Percentiles rank a stretch among this genome's conserved stretches.
Conservation (phyloP, 805 yeast species). For the Diddensiella caesifluorescens region DNA sequence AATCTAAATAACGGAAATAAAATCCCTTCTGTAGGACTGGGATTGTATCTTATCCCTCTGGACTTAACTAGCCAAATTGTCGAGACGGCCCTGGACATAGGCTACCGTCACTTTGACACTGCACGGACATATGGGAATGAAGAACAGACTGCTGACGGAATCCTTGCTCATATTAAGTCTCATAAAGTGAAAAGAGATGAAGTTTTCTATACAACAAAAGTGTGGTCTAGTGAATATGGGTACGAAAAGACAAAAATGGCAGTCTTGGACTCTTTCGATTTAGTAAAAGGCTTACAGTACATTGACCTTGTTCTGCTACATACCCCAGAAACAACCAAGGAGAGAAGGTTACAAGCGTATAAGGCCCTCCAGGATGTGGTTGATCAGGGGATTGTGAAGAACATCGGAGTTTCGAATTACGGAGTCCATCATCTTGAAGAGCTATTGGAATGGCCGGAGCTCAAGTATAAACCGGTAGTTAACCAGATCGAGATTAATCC, state of each 20-base stretch:
- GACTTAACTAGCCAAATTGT: constrained; percentile 43
- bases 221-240: constrained; percentile 65
- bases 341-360: constrained; percentile 44
- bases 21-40: constrained; percentile 19
- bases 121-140: constrained; percentile 65
- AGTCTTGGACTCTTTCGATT: constrained; percentile 51
- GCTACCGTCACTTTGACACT: constrained; percentile 70
- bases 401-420: constrained; percentile 61
- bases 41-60: constrained; percentile 49
- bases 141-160: constrained; percentile 53
- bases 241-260: constrained; percentile 34
- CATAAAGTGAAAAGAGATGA: constrained; percentile 47
- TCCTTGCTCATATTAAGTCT: constrained; percentile 48
- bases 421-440: constrained; percentile 53
- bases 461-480: constrained; percentile 56
- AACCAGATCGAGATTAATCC: constrained; percentile 83
- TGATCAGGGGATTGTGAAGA: constrained; percentile 45
- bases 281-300: constrained; percentile 45
- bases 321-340: constrained; percentile 36
- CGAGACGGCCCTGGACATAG: constrained; percentile 50
- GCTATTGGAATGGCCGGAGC: constrained; percentile 41
- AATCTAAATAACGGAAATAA: constrained; percentile 4
- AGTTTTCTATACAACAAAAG: constrained; percentile 54
- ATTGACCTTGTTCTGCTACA: constrained; percentile 68
- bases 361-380: constrained; percentile 50